Evolutionary conservation across 352 stramenopile genomes (phyloP).

Genomic region (Vaucheria bursata): DNA sequence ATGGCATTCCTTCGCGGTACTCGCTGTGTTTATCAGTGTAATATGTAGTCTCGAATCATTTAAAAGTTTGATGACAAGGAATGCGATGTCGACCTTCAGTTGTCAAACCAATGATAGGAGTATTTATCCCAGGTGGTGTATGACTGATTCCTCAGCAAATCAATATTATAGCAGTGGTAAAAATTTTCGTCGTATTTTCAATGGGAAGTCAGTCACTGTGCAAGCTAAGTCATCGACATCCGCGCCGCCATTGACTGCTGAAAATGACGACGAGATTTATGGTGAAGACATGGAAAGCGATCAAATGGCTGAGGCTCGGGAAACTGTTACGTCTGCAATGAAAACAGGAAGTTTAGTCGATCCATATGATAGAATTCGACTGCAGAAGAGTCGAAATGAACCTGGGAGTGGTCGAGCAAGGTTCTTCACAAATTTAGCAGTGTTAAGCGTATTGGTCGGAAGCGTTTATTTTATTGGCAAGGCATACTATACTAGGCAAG

Average conservation of each 20-base stretch:
- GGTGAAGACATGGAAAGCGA: neutral
- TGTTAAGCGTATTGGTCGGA: neutral
- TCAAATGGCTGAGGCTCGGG: neutral
- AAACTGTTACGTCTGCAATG: neutral
- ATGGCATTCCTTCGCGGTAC: no score
- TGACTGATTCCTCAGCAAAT: no score
- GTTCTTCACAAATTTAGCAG: neutral
- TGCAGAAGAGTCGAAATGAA: neutral
- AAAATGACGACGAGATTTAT: neutral
- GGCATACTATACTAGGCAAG: conserved; percentile 24
- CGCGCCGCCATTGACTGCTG: neutral
- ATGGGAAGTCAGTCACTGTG: no score
- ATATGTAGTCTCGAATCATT: no score
- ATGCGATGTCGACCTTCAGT: no score
- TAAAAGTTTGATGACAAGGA: no score
- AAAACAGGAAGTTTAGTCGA: neutral
- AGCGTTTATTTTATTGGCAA: conserved; percentile 2
- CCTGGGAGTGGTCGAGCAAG: neutral
- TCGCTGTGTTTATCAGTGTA: no score
- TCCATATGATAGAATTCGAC: neutral
- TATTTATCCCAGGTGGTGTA: no score
- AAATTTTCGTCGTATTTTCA: no score
- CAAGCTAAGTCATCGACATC: neutral
- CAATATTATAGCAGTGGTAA: no score
- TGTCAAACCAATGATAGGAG: no score